Evolutionary conservation across 2,329 filamentous ascomycete species (phyloP), one percentile per base, ranked within the genome.

Genomic region (Davidsoniella virescens): DNA sequence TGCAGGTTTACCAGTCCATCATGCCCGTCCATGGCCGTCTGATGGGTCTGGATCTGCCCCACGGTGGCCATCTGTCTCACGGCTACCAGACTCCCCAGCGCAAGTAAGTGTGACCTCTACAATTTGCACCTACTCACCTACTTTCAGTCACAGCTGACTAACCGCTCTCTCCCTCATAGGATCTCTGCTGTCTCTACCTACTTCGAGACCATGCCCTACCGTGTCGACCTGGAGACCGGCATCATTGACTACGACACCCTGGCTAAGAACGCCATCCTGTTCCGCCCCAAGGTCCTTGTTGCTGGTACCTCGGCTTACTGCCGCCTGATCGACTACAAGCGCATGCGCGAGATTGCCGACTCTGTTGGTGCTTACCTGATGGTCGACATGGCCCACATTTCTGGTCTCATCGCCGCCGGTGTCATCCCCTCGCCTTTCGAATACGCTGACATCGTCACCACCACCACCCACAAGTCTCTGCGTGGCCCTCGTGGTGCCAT

Each of bases 341-440:
- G 87, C 64, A 95, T 98, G 87, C 85, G 87, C 64, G 79, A 93
- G 73, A 94, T 96, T 62, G 87, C 88, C 55, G 88, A 96, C 68
- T 84, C 80, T 41, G 84, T 94, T 52, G 87, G 87, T 61, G 88
- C 90, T 56, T 98, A 96, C 70, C 79, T 98, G 48, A 77, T 98
- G 56, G 87, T 92, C 56, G 92, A 98, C 62, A 98, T 98, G 87
- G 92, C 92, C 52, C 92, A 98, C 69, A 96, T 98, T 65, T 96
- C 90, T 45, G 92, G 92, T 62, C 79, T 98, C 45, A 84, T 98
- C 56, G 87, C 92, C 47, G 87, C 87, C 54, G 84, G 82, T 59
- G 92, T 95, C 59, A 92, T 96, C 63, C 87, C 88, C 55, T 88
- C 86, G 45, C 92, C 92, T 42, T 98, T 98, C 72, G 73, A 79